Base-by-base conservation (phyloP, 1,139 yeast genomes). In the Suhomyces guaymorum region DNA sequence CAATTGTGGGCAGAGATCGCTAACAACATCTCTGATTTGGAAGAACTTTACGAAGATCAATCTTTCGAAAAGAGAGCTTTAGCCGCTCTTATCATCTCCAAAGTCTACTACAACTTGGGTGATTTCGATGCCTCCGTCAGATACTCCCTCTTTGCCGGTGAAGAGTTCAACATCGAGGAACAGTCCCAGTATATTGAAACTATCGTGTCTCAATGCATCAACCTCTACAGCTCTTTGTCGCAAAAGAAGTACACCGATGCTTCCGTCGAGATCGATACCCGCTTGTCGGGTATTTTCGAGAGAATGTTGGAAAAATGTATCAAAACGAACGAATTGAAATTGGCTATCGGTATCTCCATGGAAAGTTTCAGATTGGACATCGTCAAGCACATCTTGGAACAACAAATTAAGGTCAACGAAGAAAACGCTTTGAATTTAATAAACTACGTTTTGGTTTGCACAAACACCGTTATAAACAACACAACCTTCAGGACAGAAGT, bases 1-100 rank as follows among this genome's bases (percentile, higher is more conserved):
- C 90, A 87, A 60, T 73, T 88, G 47, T 92, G 99, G 99, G 90
- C 97, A 3, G 98, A 92, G 67, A 86, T 94, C 42, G 96, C 98
- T 42, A 94, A 92, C 62, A 82, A 78, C 55, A 78, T 92, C 47
- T 71, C 87, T 29, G 92, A 85, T 71, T 88, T 70, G 54, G 98
- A 92, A 66, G 96, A 88, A 46, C 70, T 92, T 36, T 89, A 84
- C 54, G 98, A 92, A 62, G 96, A 92, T 59, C 74, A 76, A 39
- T 62, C 74, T 11, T 92, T 90, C 59, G 78, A 82, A 32, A 79
- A 83, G 43, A 78, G 95, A 49, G 67, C 78, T 37, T 73, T 92
- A 54, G 98, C 97, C 3, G 98, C 98, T 4, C 71, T 92, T 45
- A 78, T 92, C 44, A 92, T 92, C 6, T 88, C 97, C 18, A 92